phyloP scores from a whole-genome alignment of 768 basidiomycete species.

The Rhodotorula graminis region DNA sequence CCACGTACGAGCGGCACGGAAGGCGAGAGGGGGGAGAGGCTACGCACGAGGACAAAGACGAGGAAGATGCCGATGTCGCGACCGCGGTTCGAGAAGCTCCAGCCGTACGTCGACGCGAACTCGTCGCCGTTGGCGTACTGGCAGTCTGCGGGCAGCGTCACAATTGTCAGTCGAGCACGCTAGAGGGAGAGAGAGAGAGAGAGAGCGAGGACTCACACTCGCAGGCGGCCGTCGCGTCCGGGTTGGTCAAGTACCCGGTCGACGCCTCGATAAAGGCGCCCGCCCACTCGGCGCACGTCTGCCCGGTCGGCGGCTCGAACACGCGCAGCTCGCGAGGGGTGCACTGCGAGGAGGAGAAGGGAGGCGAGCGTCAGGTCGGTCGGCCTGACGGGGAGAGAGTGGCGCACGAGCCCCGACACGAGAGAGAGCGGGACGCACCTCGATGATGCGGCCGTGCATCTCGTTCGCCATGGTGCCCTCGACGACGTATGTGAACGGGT shows the following conservation, averaged over 20 bases:
- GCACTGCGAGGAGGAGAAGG: conserved; percentile 45
- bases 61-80: conserved; percentile 34
- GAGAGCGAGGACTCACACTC: conserved; percentile 54
- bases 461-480: conserved; percentile 72
- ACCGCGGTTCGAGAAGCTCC: conserved; percentile 50
- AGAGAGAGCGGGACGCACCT: conserved; percentile 10
- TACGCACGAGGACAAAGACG: conserved; percentile 14
- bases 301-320: conserved; percentile 67
- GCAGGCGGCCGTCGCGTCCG: conserved; percentile 59
- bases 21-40: background rate
- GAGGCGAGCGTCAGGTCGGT: no score
- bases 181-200: conserved; percentile 44
- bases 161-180: background rate
- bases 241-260: conserved; percentile 73
- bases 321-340: conserved; percentile 64
- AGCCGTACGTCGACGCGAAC: conserved; percentile 67
- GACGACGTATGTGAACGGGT: conserved; percentile 67
- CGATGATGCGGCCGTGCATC: conserved; percentile 65
- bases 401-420: no score
- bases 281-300: conserved; percentile 70
- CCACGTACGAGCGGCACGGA: no score
- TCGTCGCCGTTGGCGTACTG: conserved; percentile 58
- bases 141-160: background rate
- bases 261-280: conserved; percentile 57
- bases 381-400: background rate